phyloP scores from a whole-genome alignment of 2,329 filamentous ascomycete species.

The Pochonia chlamydosporia region DNA sequence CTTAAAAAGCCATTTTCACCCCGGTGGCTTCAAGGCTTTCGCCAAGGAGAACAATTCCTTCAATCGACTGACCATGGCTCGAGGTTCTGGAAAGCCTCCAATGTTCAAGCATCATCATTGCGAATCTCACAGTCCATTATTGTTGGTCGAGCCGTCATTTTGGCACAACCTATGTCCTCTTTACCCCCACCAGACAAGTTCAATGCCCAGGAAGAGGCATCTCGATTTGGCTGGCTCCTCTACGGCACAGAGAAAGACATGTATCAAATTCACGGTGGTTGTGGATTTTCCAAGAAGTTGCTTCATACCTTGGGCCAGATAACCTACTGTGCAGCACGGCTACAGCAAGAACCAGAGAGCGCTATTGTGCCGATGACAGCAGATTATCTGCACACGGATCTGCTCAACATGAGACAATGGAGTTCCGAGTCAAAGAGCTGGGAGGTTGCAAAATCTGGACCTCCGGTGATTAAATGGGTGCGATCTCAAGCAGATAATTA shows the following conservation, averaged over 20 bases:
- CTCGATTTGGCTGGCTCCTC: conserved; percentile 32
- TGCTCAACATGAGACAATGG: conserved; percentile 29
- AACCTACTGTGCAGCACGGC: conserved; percentile 28
- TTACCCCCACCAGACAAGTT: conserved; percentile 22
- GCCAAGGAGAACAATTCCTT: conserved; percentile 27
- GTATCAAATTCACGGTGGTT: conserved; percentile 34
- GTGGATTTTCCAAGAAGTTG: conserved; percentile 34
- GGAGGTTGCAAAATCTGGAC: conserved; percentile 12
- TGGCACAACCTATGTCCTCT: conserved; percentile 32
- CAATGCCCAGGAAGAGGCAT: conserved; percentile 20
- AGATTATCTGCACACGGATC: conserved; percentile 18
- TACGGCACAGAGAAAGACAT: conserved; percentile 29
- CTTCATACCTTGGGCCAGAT: conserved; percentile 32
- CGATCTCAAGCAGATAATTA: conserved; percentile 15
- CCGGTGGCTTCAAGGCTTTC: conserved; percentile 32
- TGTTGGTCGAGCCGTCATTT: conserved; percentile 31
- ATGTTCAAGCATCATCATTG: conserved; percentile 27
- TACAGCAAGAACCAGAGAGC: conserved; percentile 26
- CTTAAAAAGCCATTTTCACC: conserved; percentile 24
- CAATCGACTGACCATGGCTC: conserved; percentile 28
- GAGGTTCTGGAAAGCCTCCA: conserved; percentile 28
- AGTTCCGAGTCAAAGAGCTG: conserved; percentile 22
- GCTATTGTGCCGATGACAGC: conserved; percentile 25
- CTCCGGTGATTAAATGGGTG: conserved; percentile 24
- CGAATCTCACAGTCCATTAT: conserved; percentile 33